Percentiles rank a stretch among this genome's conserved stretches.
Evolutionary conservation across 2,329 filamentous ascomycete species (phyloP).

Genomic region (Curvularia verruculosa): DNA sequence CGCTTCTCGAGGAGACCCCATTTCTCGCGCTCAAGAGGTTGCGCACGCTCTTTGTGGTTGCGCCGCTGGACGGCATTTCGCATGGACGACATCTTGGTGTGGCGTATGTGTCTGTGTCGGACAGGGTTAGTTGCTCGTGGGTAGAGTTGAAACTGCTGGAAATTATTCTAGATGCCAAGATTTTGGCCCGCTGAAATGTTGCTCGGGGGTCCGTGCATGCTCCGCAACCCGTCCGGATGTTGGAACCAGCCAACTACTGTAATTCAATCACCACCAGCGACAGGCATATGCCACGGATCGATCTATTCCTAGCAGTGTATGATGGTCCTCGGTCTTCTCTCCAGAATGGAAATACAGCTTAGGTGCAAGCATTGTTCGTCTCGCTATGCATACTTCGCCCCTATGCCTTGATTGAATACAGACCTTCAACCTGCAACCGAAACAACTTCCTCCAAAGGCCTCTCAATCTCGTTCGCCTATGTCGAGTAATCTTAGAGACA

Average conservation of each 20-base stretch:
- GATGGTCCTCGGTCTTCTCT: not conserved
- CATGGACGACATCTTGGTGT: slow-evolving; percentile 40
- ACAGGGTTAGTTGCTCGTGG: not conserved
- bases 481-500: not conserved
- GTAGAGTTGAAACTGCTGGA: slow-evolving; percentile 1
- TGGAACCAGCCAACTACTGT: not conserved
- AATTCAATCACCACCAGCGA: not conserved
- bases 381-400: not conserved
- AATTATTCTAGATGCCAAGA: slow-evolving; percentile 14
- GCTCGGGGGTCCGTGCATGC: not conserved
- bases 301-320: not conserved
- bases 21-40: slow-evolving; percentile 80
- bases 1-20: slow-evolving; percentile 95
- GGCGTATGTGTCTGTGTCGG: slow-evolving; percentile 3
- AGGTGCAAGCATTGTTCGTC: too few relatives aligned
- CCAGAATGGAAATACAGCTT: too few relatives aligned
- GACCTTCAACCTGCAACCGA: not conserved
- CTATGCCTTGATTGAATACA: not conserved
- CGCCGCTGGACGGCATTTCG: slow-evolving; percentile 66
- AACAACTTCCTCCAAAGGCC: not conserved
- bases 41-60: slow-evolving; percentile 87
- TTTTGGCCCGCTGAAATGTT: slow-evolving; percentile 2
- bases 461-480: not conserved
- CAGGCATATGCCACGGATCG: not conserved
- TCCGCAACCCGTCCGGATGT: not conserved